Base-by-base conservation (phyloP, 495 filamentous ascomycete genomes). In the Aspergillus avenaceus region DNA sequence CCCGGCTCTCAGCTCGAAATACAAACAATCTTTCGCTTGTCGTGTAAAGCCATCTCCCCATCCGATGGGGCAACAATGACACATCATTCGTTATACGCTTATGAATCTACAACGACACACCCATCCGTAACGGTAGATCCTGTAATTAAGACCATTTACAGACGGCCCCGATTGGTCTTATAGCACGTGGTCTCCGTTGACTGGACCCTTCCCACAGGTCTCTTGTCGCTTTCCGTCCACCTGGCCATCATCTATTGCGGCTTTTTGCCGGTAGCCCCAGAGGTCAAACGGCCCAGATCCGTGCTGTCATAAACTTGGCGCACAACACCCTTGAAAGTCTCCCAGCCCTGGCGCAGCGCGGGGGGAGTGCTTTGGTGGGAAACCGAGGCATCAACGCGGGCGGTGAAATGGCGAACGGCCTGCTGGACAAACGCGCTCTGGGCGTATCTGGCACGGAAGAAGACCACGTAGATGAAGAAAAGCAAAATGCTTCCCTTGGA, bases 381-480 rank as follows among this genome's bases (percentile, higher is more conserved):
- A 36, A 95, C 75, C 13, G 90, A 67, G 43, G 85, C 82, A 73
- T 98, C 92, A 38, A 87, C 76, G 49, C 89, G 81, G 21, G 84
- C 83, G 54, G 83, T 84, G 45, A 92, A 64, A 49, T 85, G 78
- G 49, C 76, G 71, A 57, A 97, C 82, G 31, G 89, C 85, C 55
- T 82, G 81, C 73, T 92, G 87, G 23, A 97, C 87, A 60, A 97
- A 97, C 45, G 68, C 79, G 76, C 91, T 96, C 79, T 97, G 95
- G 49, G 88, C 78, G 69, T 85, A 91, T 57, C 93, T 81, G 28
- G 90, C 85, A 45, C 93, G 88, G 66, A 97, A 83, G 83, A 98
- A 98, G 57, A 83, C 79, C 57, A 90, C 86, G 78, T 97, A 98
- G 70, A 93, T 62, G 40, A 76, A 67, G 29, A 97, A 63, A 23